Evolutionary conservation across 345 rosid genomes (phyloP).

Genomic region (Diplotaxis tenuifolia): DNA sequence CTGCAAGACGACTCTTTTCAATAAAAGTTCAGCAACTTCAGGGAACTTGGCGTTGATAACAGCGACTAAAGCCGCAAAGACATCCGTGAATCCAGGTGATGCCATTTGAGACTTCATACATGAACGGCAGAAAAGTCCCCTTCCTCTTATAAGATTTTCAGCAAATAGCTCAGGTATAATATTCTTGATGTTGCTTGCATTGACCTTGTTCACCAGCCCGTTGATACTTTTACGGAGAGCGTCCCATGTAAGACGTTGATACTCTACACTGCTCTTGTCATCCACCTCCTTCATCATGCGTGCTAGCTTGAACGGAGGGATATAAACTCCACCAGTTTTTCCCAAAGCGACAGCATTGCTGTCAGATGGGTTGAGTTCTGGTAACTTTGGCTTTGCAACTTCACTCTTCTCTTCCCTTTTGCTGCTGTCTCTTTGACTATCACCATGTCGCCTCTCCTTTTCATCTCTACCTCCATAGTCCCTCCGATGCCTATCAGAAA

Average conservation of each 20-base stretch:
- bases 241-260: conserved; percentile 92
- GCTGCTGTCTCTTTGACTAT: conserved; percentile 36
- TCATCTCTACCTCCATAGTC: conserved; percentile 1
- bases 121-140: conserved; percentile 86
- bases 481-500: conserved; percentile 19
- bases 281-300: conserved; percentile 85
- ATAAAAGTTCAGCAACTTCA: conserved; percentile 76
- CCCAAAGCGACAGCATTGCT: conserved; percentile 46
- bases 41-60: conserved; percentile 87
- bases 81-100: conserved; percentile 85
- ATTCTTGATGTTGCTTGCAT: conserved; percentile 86
- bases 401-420: conserved; percentile 38
- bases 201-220: conserved; percentile 87
- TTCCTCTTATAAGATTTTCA: conserved; percentile 82
- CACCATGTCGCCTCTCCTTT: conserved; percentile 27
- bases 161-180: conserved; percentile 83
- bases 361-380: conserved; percentile 44
- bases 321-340: conserved; percentile 79
- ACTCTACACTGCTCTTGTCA: conserved; percentile 79
- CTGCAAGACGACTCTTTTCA: conserved; percentile 84
- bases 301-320: conserved; percentile 86
- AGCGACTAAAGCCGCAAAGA: conserved; percentile 82
- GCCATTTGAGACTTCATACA: conserved; percentile 99
- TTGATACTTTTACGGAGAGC: conserved; percentile 94
- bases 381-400: conserved; percentile 42